These are phyloP conservation scores for Ambrosia artemisiifolia DNA, from an alignment of 129 eudicot genomes.

Conservation along the genomic window DNA sequence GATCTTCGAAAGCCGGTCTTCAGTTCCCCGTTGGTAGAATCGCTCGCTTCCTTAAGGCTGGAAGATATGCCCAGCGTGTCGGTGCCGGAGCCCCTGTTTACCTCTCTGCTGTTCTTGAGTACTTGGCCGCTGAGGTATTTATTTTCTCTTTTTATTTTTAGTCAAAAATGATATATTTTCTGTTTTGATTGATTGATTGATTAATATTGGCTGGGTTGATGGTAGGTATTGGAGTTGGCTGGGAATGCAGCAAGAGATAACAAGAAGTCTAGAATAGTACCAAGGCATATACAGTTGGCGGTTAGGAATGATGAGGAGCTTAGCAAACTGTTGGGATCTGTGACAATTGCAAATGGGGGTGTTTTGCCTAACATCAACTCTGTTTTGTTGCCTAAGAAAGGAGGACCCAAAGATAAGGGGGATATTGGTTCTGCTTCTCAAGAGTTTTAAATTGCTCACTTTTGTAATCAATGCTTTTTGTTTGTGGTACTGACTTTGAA, in stretches of 20 bases:
- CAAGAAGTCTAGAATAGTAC: slow-evolving; percentile 56
- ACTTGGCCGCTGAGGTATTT: background rate
- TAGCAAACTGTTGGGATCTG: slow-evolving; percentile 56
- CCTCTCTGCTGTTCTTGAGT: background rate
- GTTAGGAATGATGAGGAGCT: slow-evolving; percentile 73
- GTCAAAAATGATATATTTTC: too few species aligned
- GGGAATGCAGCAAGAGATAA: slow-evolving; percentile 44
- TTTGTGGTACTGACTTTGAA: too few species aligned
- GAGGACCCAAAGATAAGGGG: slow-evolving; percentile 28
- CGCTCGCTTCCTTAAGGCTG: background rate
- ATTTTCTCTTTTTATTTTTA: background rate
- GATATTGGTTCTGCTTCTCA: slow-evolving; percentile 60
- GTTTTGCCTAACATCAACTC: slow-evolving; percentile 58
- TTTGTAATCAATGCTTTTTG: too few species aligned
- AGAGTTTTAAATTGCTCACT: slow-evolving; percentile 35
- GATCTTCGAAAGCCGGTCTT: background rate
- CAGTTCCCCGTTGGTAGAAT: background rate
- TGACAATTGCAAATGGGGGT: slow-evolving; percentile 67
- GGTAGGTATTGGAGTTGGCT: slow-evolving; percentile 57
- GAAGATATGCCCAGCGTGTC: background rate
- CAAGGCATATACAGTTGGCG: slow-evolving; percentile 66
- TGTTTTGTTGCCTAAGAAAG: slow-evolving; percentile 53
- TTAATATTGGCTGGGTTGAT: too few species aligned
- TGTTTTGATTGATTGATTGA: too few species aligned
- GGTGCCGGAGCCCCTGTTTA: background rate